Conservation (phyloP, 257 asterid genomes). For the Primulina eburnea region DNA sequence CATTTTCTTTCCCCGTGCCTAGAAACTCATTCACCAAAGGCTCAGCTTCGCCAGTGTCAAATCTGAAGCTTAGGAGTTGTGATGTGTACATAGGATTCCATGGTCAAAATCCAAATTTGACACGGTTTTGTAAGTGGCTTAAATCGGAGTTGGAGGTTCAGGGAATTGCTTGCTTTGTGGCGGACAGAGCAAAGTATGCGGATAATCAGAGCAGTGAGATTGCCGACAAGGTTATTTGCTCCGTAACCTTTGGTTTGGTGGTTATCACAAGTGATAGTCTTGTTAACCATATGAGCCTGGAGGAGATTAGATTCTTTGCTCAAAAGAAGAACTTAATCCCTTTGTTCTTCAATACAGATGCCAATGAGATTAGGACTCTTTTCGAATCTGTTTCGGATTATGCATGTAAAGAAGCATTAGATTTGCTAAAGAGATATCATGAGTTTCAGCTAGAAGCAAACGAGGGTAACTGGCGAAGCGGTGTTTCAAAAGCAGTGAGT, state of each 20-base stretch:
- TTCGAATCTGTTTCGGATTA: conserved; percentile 40
- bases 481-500: conserved; percentile 54
- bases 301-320: conserved; percentile 75
- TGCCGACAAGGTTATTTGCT: conserved; percentile 83
- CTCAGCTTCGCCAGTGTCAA: conserved; percentile 63
- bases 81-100: conserved; percentile 83
- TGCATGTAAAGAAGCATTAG: conserved; percentile 63
- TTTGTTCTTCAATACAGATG: conserved; percentile 60
- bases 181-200: conserved; percentile 71
- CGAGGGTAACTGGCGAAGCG: conserved; percentile 70
- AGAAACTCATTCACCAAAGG: conserved; percentile 74
- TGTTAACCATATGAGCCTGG: conserved; percentile 53
- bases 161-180: conserved; percentile 84
- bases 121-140: conserved; percentile 81
- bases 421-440: conserved; percentile 53
- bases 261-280: conserved; percentile 55
- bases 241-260: conserved; percentile 65
- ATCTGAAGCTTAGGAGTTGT: conserved; percentile 76
- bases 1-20: conserved; percentile 80
- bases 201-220: conserved; percentile 85
- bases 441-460: conserved; percentile 61
- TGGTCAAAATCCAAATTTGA: conserved; percentile 64
- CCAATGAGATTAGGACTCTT: conserved; percentile 35
- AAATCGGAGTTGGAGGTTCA: conserved; percentile 88
- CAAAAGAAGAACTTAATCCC: conserved; percentile 88